Base-by-base conservation (phyloP, 176 grass and related monocot genomes). In the Paspalum notatum region DNA sequence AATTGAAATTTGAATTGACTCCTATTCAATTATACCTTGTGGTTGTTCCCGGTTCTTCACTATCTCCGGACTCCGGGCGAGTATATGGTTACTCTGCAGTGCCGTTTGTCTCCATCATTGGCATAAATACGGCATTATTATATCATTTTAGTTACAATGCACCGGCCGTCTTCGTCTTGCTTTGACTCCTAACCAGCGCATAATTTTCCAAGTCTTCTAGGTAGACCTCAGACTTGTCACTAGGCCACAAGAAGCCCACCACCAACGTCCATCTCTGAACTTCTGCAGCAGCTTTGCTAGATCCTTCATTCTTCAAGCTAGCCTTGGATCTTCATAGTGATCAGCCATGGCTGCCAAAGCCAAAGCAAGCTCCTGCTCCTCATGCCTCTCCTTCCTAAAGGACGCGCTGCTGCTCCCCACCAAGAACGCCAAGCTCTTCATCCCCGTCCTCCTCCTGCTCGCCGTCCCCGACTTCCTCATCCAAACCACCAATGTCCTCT, bases 341-440 rank as follows among this genome's bases (percentile, higher is more conserved):
- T 62, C 60, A 52, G 63, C 73, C 4, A 86, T 90, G 79, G 79
- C 73, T 10, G 7, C 68, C 65, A 71, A 44, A 43, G 20, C 64
- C n/a, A 55, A 56, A 20, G 0, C 9, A 75, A 48, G 15, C 59
- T 66, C 61, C 25, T n/a, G n/a, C n/a, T 32, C 21, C 0, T 59
- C 73, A 38, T 54, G 64, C 49, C 48, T 71, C 25, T 68, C 65
- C 13, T 65, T 82, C 65, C 83, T 86, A 1, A 85, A 72, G 42
- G 59, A 86, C 16, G 49, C 78, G 50, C 43, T 83, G 43, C 51
- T 73, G 15, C 39, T 83, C 41, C 78, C 67, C 17, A 66, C 44
- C 7, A 22, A 6, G 49, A 82, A 78, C 60, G 22, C 67, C 15
- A 79, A 24, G 64, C 74, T 86, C 74, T 78, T 90, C 74, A 1